These are phyloP conservation scores for Vitis cinerea DNA, from an alignment of 164 flowering plant genomes.

Conservation along the genomic window DNA sequence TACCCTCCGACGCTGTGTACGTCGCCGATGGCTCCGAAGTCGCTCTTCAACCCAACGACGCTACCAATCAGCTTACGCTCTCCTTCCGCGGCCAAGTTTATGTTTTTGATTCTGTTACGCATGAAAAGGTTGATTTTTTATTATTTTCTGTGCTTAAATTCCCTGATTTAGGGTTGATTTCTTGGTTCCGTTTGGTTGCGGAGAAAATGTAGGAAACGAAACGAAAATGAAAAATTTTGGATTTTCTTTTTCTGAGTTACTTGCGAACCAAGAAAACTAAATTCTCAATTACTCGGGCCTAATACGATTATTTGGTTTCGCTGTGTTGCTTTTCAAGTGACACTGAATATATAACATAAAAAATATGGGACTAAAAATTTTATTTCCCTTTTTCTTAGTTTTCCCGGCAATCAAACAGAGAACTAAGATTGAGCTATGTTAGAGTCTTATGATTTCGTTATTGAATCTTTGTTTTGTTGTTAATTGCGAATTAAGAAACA, in stretches of 20 bases:
- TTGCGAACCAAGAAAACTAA: no score
- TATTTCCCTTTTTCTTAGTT: not conserved
- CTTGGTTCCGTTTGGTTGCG: not conserved
- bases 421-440: not conserved
- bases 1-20: slow-evolving; percentile 17
- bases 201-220: not conserved
- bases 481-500: no score
- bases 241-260: not conserved
- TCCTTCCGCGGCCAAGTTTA: slow-evolving; percentile 68
- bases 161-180: not conserved
- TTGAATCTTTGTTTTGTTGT: no score
- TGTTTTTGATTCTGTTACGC: slow-evolving; percentile 55
- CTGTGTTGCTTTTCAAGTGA: no score
- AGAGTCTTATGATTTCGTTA: not conserved
- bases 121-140: slow-evolving; percentile 46
- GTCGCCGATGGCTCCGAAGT: slow-evolving; percentile 13
- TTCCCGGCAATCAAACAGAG: not conserved
- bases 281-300: no score
- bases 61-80: slow-evolving; percentile 49
- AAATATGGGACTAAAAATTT: not conserved
- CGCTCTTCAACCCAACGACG: slow-evolving; percentile 15
- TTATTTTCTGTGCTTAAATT: not conserved
- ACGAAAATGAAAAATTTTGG: not conserved
- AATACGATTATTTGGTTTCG: no score
- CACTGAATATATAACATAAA: not conserved